Evolutionary conservation across 2,329 filamentous ascomycete genomes (phyloP).

Genomic region (Chaetomiaceae sp.): DNA sequence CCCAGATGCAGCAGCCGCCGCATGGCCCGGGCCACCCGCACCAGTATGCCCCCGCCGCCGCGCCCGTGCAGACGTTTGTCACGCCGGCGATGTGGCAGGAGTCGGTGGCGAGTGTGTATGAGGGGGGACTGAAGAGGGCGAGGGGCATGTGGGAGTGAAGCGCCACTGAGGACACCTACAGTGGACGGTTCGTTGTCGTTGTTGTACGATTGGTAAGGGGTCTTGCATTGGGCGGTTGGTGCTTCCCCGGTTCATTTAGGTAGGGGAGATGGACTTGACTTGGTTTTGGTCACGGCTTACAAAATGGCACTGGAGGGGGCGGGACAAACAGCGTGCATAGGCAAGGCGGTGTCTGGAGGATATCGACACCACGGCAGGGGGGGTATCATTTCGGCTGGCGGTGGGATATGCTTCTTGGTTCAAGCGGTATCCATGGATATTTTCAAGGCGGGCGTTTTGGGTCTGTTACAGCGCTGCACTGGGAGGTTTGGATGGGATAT

Average conservation of each 20-base stretch:
- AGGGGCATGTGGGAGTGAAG: slow-evolving; percentile 32
- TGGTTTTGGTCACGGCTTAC: not conserved
- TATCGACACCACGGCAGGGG: not conserved
- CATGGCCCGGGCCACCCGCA: slow-evolving; percentile 37
- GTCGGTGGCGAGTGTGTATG: slow-evolving; percentile 64
- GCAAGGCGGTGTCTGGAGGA: not conserved
- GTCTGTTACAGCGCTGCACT: too few species aligned
- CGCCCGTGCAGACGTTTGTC: slow-evolving; percentile 55
- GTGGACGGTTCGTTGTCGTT: too few species aligned
- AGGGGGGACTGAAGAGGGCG: slow-evolving; percentile 58
- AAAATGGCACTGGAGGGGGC: too few species aligned
- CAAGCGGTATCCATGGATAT: too few species aligned
- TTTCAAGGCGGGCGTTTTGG: too few species aligned
- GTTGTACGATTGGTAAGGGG: too few species aligned
- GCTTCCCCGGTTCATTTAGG: too few species aligned
- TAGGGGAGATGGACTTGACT: not conserved
- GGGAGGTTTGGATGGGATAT: too few species aligned
- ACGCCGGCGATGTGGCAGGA: slow-evolving; percentile 72
- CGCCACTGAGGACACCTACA: slow-evolving; percentile 15
- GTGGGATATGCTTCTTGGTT: too few species aligned
- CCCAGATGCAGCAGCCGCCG: slow-evolving; percentile 47
- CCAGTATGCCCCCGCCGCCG: slow-evolving; percentile 33
- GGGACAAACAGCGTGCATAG: not conserved
- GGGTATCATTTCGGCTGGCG: not conserved
- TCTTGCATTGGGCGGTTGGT: not conserved